Evolutionary conservation across 1,284 basidiomycete genomes (phyloP), one percentile per base, ranked within the genome.

Genomic region (Cystobasidium pallidum): DNA sequence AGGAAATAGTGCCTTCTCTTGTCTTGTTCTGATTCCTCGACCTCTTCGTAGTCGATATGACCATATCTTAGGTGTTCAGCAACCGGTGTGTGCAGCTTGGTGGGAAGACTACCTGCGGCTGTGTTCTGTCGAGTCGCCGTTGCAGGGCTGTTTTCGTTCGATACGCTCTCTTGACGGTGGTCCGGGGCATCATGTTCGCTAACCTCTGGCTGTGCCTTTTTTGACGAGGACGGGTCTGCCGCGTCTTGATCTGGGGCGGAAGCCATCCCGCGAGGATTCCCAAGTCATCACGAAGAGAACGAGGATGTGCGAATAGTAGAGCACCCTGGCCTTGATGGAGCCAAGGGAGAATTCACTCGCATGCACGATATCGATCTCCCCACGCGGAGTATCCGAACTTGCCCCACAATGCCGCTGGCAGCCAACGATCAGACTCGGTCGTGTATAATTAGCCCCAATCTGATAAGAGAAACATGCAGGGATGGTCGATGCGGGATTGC

Each of bases 21-120:
- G 32, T 64, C 62, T 36, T 47, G 36, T 51, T 64, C 62, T 10
- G 43, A 15, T 51, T 64, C 62, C 19, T 47, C 43, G 32, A 49
- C 47, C 17, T 47, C 62, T 64, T 64, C 62, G 43, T 32, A 64
- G 30, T 64, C 62, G 17, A 64, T 32, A 49, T 51, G 43, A 26
- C 62, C 62, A 34, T 32, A 64, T 32, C 62, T 47, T 24, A 64
- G 47, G 45, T 64, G 62, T 34, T 64, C 62, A 15, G 62, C 62
- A 17, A 47, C 45, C n/a, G 54, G 54, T 34, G 54, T 36, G 30
- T 36, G 54, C 30, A 3, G 28, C 54, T 57, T 57, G 28, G 19
- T 26, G 13, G 51, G 51, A 11, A 6, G 2, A 26, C 15, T 26
- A 13, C 51, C 51, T 11, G 24, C 30, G 2, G 15, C 7, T 45